Conservation (phyloP, 2,329 filamentous ascomycete genomes). For the Coniella lustricola region DNA sequence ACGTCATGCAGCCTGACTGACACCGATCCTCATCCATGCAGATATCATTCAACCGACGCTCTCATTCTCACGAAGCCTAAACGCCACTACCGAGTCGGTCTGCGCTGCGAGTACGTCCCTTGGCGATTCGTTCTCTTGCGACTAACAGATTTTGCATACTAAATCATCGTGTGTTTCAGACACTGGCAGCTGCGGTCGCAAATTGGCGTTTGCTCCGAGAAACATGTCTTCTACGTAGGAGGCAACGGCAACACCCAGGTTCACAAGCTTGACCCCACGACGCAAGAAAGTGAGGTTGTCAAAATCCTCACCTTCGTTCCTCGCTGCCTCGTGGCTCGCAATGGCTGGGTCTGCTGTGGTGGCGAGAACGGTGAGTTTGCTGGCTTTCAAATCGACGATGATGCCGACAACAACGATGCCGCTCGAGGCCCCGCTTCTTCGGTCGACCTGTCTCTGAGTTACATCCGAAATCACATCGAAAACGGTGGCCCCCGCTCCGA, state of each 20-base stretch:
- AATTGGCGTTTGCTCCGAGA: conserved; percentile 70
- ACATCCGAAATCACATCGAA: conserved; percentile 1
- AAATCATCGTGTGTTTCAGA: conserved; percentile 32
- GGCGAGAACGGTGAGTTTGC: conserved; percentile 85
- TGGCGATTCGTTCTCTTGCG: conserved; percentile 50
- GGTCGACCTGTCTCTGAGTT: conserved; percentile 24
- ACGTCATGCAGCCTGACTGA: conserved; percentile 17
- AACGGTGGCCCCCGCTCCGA: not conserved
- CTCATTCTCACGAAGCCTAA: conserved; percentile 54
- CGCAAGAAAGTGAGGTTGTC: conserved; percentile 65
- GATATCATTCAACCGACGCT: conserved; percentile 58
- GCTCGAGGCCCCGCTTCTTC: conserved; percentile 27
- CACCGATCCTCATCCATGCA: conserved; percentile 25
- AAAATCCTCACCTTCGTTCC: conserved; percentile 65
- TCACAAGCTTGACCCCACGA: conserved; percentile 61
- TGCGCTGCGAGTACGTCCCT: conserved; percentile 40
- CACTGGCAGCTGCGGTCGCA: conserved; percentile 89
- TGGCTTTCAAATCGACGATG: conserved; percentile 58
- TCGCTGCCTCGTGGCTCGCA: conserved; percentile 79
- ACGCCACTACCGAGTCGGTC: conserved; percentile 53
- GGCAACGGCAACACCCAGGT: conserved; percentile 59
- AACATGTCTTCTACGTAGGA: conserved; percentile 79
- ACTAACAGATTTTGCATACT: not conserved
- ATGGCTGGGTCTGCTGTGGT: conserved; percentile 86
- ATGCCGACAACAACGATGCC: conserved; percentile 20